These are phyloP conservation scores for Leptographium wingfieldii DNA, from an alignment of 2,329 filamentous ascomycete species.

Conservation along the genomic window DNA sequence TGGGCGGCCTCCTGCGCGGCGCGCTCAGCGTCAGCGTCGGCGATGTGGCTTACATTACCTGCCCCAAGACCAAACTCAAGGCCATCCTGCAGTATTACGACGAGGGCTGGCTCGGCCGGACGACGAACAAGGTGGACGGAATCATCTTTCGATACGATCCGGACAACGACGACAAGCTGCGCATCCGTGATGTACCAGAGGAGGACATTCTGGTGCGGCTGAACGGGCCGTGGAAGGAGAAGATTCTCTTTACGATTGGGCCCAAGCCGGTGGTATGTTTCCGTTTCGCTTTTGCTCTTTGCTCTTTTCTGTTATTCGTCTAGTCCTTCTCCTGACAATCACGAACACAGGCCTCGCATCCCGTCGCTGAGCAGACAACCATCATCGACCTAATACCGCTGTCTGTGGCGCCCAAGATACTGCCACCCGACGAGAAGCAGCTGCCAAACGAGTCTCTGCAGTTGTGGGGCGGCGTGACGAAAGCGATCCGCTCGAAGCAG, in stretches of 20 bases:
- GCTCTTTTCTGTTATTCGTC: neutral
- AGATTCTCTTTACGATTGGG: conserved; percentile 47
- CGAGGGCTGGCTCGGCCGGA: conserved; percentile 85
- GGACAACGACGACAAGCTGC: conserved; percentile 66
- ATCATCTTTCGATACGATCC: conserved; percentile 86
- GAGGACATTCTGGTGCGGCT: conserved; percentile 72
- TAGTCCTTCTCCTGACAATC: too few species aligned
- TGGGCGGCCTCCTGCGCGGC: conserved; percentile 78
- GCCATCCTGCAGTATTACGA: conserved; percentile 87
- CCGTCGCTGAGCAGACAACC: conserved; percentile 50
- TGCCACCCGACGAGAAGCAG: conserved; percentile 68
- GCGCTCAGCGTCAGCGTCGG: conserved; percentile 83
- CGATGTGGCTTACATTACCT: conserved; percentile 79
- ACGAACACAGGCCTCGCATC: conserved; percentile 27
- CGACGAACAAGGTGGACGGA: conserved; percentile 84
- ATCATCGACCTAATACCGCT: conserved; percentile 85
- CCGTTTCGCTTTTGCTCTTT: neutral
- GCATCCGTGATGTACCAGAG: conserved; percentile 76
- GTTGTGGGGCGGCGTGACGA: conserved; percentile 80
- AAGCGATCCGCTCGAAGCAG: conserved; percentile 72
- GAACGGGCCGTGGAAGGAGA: conserved; percentile 75
- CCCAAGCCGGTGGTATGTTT: conserved; percentile 47
- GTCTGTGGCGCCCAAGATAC: conserved; percentile 60
- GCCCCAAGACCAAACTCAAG: conserved; percentile 81
- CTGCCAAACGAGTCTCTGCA: conserved; percentile 79